Evolutionary conservation across 2,329 filamentous ascomycete genomes (phyloP), one percentile per base, ranked within the genome.

Genomic region (Paecilomyces formosus): DNA sequence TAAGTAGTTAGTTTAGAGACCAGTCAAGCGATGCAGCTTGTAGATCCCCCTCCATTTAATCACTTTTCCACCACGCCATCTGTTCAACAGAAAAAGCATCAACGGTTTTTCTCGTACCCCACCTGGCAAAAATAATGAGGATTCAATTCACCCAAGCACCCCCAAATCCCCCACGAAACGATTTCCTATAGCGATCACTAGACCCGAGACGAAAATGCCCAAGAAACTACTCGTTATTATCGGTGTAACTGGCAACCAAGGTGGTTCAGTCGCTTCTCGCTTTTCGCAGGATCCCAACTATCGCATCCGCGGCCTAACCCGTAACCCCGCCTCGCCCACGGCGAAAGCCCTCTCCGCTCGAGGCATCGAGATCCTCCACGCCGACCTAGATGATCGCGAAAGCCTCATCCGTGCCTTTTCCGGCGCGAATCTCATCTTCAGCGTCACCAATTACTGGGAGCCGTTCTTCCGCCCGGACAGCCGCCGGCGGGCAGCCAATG

Each of bases 381-480:
- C 61, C 24, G 61, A 72, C 33, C 62, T 72, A 21, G 60, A 71
- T 54, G 64, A 72, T 51, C 8, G 54, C 1, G 5, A 39, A 0
- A 65, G 60, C 3, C 62, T 73, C 0, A 57, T 57, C 4, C 7
- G 55, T 3, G 69, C 70, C 15, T 68, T 72, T 53, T 22, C 62
- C 0, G 80, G 76, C 12, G 80, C 81, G 24, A 77, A 77, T 55
- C 62, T 77, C 60, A 82, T 84, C 60, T 84, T 83, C 72, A 77
- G 74, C 62, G 78, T 82, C 50, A 84, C 82, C 0, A 76, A 84
- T 62, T 84, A 80, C 69, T 84, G 78, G 77, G 79, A 81, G 57
- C 74, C 76, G 2, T 82, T 82, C 64, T 76, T 77, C 65, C 71
- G 76, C 2, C 72, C 76, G 0, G 76, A 79, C 60, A 76, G 72